A percentile compares a stretch with the other conserved stretches of the same genome.
Evolutionary conservation across 352 stramenopile genomes (phyloP).

Genomic region (Phytopythium montanum): DNA sequence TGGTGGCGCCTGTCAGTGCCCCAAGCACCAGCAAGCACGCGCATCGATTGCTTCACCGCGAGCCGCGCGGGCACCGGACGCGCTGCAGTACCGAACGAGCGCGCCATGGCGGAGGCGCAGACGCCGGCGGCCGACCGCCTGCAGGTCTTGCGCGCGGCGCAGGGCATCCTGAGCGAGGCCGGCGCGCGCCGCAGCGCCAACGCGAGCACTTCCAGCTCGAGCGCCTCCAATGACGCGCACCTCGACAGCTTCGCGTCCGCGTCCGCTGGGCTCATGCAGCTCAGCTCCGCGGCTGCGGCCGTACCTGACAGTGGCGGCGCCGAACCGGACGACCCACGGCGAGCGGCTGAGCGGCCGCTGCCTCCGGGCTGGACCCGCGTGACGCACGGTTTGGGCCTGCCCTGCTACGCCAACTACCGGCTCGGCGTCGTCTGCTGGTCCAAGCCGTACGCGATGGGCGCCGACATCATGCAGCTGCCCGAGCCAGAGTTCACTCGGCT

Average conservation of each 20-base stretch:
- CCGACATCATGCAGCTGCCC: constrained; percentile 9
- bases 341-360: constrained; percentile 25
- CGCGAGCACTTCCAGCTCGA: background rate
- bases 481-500: constrained; percentile 37
- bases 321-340: constrained; percentile 5
- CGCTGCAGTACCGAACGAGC: background rate
- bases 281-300: constrained; percentile 39
- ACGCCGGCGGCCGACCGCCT: constrained; percentile 16
- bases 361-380: constrained; percentile 62
- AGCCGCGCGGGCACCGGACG: background rate
- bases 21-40: constrained; percentile 7
- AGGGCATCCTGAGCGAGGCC: background rate
- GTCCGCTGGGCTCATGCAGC: constrained; percentile 38
- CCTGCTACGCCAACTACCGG: constrained; percentile 62
- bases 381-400: constrained; percentile 58
- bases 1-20: background rate
- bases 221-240: constrained; percentile 1
- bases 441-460: constrained; percentile 54
- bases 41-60: too few relatives aligned
- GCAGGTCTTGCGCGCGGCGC: constrained; percentile 15
- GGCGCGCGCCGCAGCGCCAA: background rate
- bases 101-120: constrained; percentile 11
- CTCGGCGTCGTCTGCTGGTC: constrained; percentile 66
- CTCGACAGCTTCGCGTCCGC: constrained; percentile 29
- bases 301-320: constrained; percentile 7